These are phyloP conservation scores for Leptographium radiaticola DNA, from an alignment of 2,329 filamentous ascomycete species.

Conservation along the genomic window DNA sequence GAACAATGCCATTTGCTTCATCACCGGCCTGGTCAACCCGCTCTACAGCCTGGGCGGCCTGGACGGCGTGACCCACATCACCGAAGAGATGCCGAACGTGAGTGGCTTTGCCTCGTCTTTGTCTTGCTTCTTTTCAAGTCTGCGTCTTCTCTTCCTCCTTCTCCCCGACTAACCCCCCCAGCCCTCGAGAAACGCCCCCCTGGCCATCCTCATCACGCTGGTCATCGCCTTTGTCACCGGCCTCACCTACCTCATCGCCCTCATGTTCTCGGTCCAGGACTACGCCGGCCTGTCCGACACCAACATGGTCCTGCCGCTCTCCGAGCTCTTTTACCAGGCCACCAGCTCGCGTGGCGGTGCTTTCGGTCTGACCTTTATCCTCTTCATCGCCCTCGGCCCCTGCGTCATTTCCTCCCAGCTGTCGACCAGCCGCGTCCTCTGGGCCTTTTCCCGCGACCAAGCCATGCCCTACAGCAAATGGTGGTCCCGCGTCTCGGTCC, in stretches of 20 bases:
- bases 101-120: slow-evolving; percentile 13
- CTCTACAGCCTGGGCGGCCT: slow-evolving; percentile 32
- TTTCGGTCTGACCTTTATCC: slow-evolving; percentile 26
- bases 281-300: slow-evolving; percentile 27
- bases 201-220: slow-evolving; percentile 20
- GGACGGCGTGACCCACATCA: slow-evolving; percentile 34
- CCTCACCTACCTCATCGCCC: slow-evolving; percentile 32
- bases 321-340: slow-evolving; percentile 32
- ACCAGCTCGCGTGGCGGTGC: slow-evolving; percentile 25
- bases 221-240: slow-evolving; percentile 26
- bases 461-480: slow-evolving; percentile 23
- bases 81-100: slow-evolving; percentile 37
- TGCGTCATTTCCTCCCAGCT: slow-evolving; percentile 24
- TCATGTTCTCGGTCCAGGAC: slow-evolving; percentile 39
- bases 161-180: not conserved
- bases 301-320: slow-evolving; percentile 27
- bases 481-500: slow-evolving; percentile 23
- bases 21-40: slow-evolving; percentile 35
- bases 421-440: slow-evolving; percentile 1
- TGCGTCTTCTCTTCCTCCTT: not conserved
- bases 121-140: not conserved
- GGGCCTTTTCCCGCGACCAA: slow-evolving; percentile 20
- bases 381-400: slow-evolving; percentile 27
- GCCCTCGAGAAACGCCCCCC: slow-evolving; percentile 24
- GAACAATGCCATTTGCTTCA: slow-evolving; percentile 34